Percentiles rank a stretch among this genome's conserved stretches.
phyloP scores from a whole-genome alignment of 345 rosid genomes.

The Salix udensis region DNA sequence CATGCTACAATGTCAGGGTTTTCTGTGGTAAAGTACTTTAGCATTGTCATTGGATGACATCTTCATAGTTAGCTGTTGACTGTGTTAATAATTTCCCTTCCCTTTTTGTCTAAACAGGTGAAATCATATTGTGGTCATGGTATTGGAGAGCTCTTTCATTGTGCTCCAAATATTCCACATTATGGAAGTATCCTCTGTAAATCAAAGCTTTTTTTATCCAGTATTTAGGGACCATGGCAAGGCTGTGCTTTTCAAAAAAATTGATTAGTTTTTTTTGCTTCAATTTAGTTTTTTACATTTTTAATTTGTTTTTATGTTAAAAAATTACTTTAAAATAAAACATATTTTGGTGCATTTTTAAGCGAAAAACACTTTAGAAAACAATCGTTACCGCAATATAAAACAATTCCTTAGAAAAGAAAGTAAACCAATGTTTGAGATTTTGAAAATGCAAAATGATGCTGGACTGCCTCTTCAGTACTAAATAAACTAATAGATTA shows the following conservation, averaged over 20 bases:
- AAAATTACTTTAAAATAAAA: too few relatives aligned
- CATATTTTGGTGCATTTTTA: too few relatives aligned
- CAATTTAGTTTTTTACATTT: too few relatives aligned
- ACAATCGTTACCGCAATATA: too few relatives aligned
- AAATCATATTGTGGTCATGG: conserved; percentile 95
- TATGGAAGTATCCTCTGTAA: conserved; percentile 71
- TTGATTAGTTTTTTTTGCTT: too few relatives aligned
- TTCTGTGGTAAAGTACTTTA: conserved; percentile 69
- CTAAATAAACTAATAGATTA: not conserved
- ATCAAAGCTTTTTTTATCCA: not conserved
- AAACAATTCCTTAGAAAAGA: not conserved
- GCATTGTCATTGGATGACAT: not conserved
- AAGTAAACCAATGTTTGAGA: not conserved
- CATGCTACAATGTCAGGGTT: conserved; percentile 90
- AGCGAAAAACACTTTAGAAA: too few relatives aligned
- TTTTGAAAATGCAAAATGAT: not conserved
- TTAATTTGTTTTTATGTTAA: too few relatives aligned
- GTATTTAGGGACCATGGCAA: not conserved
- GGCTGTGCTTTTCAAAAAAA: too few relatives aligned
- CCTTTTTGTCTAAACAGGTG: conserved; percentile 48
- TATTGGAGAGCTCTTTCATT: conserved; percentile 94
- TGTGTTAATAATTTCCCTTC: not conserved
- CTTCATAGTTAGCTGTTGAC: not conserved
- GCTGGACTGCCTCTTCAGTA: not conserved
- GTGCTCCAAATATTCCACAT: conserved; percentile 97